Evolutionary conservation across 164 flowering plant species (phyloP).

Genomic region (Sedum album): DNA sequence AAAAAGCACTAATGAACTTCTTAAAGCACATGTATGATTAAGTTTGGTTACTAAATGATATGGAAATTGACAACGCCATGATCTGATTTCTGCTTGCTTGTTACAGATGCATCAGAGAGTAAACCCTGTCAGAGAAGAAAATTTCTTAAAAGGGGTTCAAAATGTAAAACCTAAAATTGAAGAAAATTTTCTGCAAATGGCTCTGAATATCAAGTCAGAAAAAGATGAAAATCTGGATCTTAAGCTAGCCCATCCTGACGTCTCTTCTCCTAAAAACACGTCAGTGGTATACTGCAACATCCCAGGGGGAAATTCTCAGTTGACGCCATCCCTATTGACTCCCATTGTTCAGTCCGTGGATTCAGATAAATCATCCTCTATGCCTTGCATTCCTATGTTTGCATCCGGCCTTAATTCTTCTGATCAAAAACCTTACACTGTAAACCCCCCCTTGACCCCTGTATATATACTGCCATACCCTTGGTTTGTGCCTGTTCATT

Average conservation of each 20-base stretch:
- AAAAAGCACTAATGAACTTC: constrained; percentile 37
- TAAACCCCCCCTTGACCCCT: constrained; percentile 22
- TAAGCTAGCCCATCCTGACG: constrained; percentile 14
- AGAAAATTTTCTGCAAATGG: constrained; percentile 28
- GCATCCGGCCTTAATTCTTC: constrained; percentile 12
- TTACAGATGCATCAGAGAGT: background rate
- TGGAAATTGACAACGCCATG: background rate
- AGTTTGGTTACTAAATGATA: background rate
- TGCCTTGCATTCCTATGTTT: constrained; percentile 17
- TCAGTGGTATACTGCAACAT: constrained; percentile 20
- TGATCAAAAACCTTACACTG: constrained; percentile 19
- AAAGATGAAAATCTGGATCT: constrained; percentile 22
- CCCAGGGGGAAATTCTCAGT: constrained; percentile 22
- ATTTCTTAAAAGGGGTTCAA: background rate
- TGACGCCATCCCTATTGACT: constrained; percentile 38
- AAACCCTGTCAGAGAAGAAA: constrained; percentile 5
- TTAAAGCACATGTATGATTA: constrained; percentile 52
- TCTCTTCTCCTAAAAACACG: constrained; percentile 20
- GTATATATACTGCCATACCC: constrained; percentile 46
- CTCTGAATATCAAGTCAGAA: constrained; percentile 25
- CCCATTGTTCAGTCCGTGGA: constrained; percentile 27
- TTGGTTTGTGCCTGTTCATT: constrained; percentile 45
- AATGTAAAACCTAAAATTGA: background rate
- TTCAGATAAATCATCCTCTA: constrained; percentile 16
- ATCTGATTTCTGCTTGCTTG: background rate